Base-by-base conservation (phyloP, 2,329 filamentous ascomycete genomes). In the Colletotrichum cereale region DNA sequence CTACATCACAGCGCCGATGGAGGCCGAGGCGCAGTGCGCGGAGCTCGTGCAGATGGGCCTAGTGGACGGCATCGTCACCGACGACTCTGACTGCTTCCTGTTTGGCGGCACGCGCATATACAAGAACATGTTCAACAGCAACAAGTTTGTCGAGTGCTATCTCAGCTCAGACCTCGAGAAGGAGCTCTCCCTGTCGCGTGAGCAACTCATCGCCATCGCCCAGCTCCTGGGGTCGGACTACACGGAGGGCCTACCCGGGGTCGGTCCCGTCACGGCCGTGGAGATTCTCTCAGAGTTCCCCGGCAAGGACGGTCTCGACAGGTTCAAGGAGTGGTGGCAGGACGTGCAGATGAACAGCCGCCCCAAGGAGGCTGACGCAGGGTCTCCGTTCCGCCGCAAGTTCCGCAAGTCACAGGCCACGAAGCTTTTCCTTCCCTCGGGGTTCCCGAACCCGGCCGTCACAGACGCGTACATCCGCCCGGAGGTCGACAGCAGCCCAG, bases 61-160 rank as follows among this genome's bases (percentile, higher is more conserved):
- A 0, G 97, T 99, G 11, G 97, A 99, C 79, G 96, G 97, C 16
- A 97, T 99, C 73, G 95, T 99, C 38, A 99, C 97, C 0, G 96
- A 99, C 77, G 96, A 99, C 79, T 97, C 93, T 3, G 96, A 99
- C 84, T 97, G 92, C 0, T 99, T 99, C 78, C 88, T 99, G 0
- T 99, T 99, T 80, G 97, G 96, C 24, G 97, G 96, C 47, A 99
- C 95, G 0, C 88, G 96, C 24, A 93, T 99, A 29, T 99, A 99
- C 86, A 99, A 99, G 82, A 99, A 99, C 84, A 97, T 99, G 95
- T 99, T 99, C 86, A 99, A 98, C 82, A 92, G 94, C 76, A 96
- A 96, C 81, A 99, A 99, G 80, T 97, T 94, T 76, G 96, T 99
- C 52, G 96, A 99, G 83, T 98, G 96, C 82, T 99, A 98, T 79